These are phyloP conservation scores for Trichoderma aggressivum DNA, from an alignment of 2,329 filamentous ascomycete genomes.

Conservation along the genomic window DNA sequence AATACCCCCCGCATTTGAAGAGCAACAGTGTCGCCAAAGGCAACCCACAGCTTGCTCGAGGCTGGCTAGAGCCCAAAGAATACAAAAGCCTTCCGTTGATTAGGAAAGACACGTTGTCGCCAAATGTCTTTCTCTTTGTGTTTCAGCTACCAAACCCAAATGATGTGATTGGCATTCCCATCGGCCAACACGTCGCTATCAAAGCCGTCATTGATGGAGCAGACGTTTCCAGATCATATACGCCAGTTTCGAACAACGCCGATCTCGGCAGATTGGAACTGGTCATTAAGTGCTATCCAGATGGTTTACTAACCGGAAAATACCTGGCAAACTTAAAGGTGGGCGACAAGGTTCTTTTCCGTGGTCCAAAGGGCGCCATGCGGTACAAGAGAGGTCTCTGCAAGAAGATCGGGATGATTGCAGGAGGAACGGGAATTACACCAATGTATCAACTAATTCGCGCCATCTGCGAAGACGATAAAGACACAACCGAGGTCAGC, in stretches of 20 bases:
- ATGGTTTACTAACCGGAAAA: conserved; percentile 46
- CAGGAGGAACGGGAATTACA: conserved; percentile 34
- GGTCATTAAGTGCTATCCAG: conserved; percentile 49
- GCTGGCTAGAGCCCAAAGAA: conserved; percentile 19
- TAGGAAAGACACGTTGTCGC: conserved; percentile 38
- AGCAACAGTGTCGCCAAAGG: not conserved
- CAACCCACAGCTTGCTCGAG: not conserved
- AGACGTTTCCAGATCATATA: conserved; percentile 51
- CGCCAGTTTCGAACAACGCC: conserved; percentile 49
- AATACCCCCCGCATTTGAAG: not conserved
- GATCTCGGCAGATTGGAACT: conserved; percentile 49
- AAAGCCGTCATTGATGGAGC: conserved; percentile 45
- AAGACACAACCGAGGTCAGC: conserved; percentile 53
- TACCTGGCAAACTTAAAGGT: conserved; percentile 47
- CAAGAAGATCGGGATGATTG: conserved; percentile 30
- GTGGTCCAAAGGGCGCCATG: conserved; percentile 57
- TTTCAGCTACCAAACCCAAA: conserved; percentile 45
- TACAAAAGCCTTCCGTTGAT: conserved; percentile 39
- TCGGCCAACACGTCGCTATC: conserved; percentile 55
- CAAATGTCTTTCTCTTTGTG: conserved; percentile 44
- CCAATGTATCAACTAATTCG: conserved; percentile 54
- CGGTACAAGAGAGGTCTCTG: conserved; percentile 43
- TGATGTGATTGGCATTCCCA: conserved; percentile 51
- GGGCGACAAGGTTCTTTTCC: conserved; percentile 50
- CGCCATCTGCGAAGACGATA: conserved; percentile 59